These are phyloP conservation scores for Triticum dicoccoides DNA, from an alignment of 176 grass and related monocot species.

Conservation along the genomic window DNA sequence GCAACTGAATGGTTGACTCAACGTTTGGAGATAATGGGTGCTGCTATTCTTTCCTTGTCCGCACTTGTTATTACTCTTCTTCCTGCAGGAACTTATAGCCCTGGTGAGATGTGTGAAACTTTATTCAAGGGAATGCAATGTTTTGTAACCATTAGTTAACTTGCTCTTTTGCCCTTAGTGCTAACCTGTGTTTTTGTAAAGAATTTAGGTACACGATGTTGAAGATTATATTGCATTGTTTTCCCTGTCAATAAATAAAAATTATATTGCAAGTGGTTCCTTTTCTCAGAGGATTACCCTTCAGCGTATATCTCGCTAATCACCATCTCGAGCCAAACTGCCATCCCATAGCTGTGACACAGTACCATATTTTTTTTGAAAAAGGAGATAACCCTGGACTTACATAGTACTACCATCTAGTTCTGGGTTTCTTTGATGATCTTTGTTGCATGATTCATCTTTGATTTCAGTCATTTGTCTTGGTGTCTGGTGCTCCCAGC, in stretches of 20 bases:
- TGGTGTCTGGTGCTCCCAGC: not conserved
- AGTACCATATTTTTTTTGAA: not conserved
- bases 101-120: conserved; percentile 22
- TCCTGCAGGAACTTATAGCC: conserved; percentile 53
- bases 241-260: not conserved
- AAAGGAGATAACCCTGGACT: not conserved
- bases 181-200: not conserved
- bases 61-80: conserved; percentile 54
- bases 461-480: not conserved
- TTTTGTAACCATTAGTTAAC: not conserved
- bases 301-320: not conserved
- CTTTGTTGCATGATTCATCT: not conserved
- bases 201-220: not conserved
- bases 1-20: conserved; percentile 74
- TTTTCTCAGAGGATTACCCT: not conserved
- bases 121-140: not conserved
- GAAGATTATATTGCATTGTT: not conserved
- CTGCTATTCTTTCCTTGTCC: conserved; percentile 50
- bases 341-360: not conserved
- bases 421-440: not conserved
- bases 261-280: not conserved
- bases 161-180: not conserved
- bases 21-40: conserved; percentile 54
- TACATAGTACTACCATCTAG: not conserved
- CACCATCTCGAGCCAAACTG: not conserved